Percentiles rank a stretch among this genome's conserved stretches.
These are phyloP conservation scores for Melampsora abietis-canadensis DNA, from an alignment of 1,284 basidiomycete species.

Conservation along the genomic window DNA sequence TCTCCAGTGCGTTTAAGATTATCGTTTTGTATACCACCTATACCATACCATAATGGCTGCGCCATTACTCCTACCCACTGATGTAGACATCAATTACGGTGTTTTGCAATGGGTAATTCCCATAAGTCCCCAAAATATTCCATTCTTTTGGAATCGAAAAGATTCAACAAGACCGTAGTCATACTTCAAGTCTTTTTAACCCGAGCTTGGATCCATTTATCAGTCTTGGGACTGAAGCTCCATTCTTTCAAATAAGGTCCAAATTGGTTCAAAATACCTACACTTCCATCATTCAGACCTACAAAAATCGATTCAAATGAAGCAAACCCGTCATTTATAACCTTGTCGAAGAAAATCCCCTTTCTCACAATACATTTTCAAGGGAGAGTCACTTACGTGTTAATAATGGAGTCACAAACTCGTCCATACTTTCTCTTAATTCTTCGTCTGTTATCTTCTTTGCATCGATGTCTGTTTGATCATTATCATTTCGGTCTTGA, in stretches of 20 bases:
- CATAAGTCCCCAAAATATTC: no score
- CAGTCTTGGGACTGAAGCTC: conserved; percentile 21
- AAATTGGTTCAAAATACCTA: conserved; percentile 28
- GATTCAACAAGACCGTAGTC: no score
- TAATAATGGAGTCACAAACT: conserved; percentile 20
- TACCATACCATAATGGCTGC: no score
- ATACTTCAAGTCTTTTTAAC: neutral
- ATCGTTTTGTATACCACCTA: no score
- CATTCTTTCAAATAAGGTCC: conserved; percentile 37
- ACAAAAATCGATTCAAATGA: conserved; percentile 1
- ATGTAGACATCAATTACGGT: no score
- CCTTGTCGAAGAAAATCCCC: neutral
- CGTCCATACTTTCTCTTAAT: conserved; percentile 12
- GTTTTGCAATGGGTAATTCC: no score
- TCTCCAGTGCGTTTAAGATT: no score
- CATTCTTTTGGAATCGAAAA: no score
- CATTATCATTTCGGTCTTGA: neutral
- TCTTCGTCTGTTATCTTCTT: neutral
- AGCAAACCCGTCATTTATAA: neutral
- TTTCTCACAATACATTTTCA: no score
- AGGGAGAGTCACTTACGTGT: conserved; percentile 15
- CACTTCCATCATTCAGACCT: conserved; percentile 33
- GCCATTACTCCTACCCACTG: no score
- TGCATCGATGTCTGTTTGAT: neutral
- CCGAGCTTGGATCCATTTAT: conserved; percentile 20